phyloP scores from a whole-genome alignment of 2,329 filamentous ascomycete species.

The Passalora sequoiae region DNA sequence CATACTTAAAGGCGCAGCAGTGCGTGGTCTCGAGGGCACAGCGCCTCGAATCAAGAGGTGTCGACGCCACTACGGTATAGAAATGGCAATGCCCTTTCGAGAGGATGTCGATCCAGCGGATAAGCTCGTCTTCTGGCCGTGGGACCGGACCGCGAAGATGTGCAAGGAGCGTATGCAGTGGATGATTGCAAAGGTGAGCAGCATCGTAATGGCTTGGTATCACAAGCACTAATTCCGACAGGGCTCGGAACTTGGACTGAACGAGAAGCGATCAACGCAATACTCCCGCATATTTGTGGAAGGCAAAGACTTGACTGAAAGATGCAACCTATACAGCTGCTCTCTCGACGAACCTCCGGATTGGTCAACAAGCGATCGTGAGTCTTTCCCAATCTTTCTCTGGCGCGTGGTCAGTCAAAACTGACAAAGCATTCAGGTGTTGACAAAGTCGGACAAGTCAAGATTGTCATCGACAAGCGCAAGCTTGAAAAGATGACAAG shows the following conservation, averaged over 20 bases:
- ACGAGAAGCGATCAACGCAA: slow-evolving; percentile 4
- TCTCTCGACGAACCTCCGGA: slow-evolving; percentile 1
- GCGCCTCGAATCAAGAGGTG: slow-evolving; percentile 12
- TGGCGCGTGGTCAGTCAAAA: not conserved
- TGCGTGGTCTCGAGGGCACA: slow-evolving; percentile 15
- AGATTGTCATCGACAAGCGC: not conserved
- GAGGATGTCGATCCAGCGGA: slow-evolving; percentile 11
- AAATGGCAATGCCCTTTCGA: slow-evolving; percentile 5
- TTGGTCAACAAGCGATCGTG: not conserved
- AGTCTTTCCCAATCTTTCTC: not conserved
- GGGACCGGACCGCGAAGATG: slow-evolving; percentile 1
- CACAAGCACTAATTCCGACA: no score
- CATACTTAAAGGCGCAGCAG: slow-evolving; percentile 15
- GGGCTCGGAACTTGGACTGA: not conserved
- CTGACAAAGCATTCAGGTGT: not conserved
- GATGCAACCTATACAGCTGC: slow-evolving; percentile 4
- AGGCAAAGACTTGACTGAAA: not conserved
- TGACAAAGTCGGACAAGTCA: not conserved
- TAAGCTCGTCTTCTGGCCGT: not conserved
- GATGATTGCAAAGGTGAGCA: not conserved
- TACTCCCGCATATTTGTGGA: not conserved
- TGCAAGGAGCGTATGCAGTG: slow-evolving; percentile 4
- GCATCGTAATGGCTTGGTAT: no score
- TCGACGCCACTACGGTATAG: slow-evolving; percentile 14
- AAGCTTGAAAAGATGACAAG: slow-evolving; percentile 1